Evolutionary conservation across 768 basidiomycete genomes (phyloP), one percentile per base, ranked within the genome.

Genomic region (Boletus rubropictus): DNA sequence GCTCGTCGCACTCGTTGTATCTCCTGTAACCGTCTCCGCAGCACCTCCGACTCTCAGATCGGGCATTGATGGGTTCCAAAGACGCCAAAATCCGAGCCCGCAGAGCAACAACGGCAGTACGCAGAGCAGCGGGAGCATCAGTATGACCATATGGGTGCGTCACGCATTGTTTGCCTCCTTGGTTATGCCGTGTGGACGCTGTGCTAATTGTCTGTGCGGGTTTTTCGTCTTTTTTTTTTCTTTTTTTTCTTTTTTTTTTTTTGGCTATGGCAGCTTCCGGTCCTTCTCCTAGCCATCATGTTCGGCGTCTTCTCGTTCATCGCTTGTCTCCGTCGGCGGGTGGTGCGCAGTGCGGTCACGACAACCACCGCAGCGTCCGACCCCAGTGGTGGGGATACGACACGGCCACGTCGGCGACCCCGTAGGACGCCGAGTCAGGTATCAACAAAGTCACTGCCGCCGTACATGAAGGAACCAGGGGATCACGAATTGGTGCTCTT

Each of bases 391-490:
- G 41, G 60, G 28, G 47, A 36, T 28, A 5, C 43, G 29, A 21
- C 34, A 4, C 44, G 51, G 32, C 21, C 57, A 7, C 44, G 50
- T 17, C 54, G 65, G 21, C 69, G 77, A 41, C 69, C 69, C 7
- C 66, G 74, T 28, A 74, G 85, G 31, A 89, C 86, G 5, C 84
- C 89, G 4, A 89, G 86, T 37, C 86, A 89, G 62, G 81, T 89
- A 42, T 88, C 86, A 5, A 87, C 86, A 7, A 79, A 76, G 24
- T 88, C 84, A 5, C 62, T 91, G 25, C 89, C 89, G 5, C 78
- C 74, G 24, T 91, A 91, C 55, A 86, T 79, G 70, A 89, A 89
- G 65, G 88, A 91, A 50, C 86, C 89, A 0, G 88, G 87, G 14
- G 89, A 89, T 39, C 73, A 82, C 32, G 89, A 91, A 61, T 72